Evolutionary conservation across 768 basidiomycete genomes (phyloP).

Genomic region (Leucosporidium scottii): DNA sequence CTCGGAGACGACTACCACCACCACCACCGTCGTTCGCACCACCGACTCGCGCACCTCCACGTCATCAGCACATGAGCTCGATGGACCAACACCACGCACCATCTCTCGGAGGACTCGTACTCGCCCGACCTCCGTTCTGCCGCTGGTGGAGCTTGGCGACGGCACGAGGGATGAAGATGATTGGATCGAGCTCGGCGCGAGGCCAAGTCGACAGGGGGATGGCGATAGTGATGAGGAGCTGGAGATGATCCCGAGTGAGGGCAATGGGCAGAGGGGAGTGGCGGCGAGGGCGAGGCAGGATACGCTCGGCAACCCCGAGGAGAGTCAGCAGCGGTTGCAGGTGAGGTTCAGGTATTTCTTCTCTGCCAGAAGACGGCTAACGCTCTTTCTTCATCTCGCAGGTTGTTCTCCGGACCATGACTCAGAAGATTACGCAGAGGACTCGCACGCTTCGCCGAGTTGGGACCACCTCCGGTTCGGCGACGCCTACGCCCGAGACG

Average conservation of each 20-base stretch:
- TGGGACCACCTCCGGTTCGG: neutral
- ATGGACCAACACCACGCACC: constrained; percentile 12
- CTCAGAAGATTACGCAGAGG: constrained; percentile 39
- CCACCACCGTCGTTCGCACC: constrained; percentile 10
- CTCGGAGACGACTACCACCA: constrained; percentile 35
- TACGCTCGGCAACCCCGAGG: constrained; percentile 37
- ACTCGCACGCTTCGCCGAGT: constrained; percentile 37
- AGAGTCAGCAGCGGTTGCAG: constrained; percentile 36
- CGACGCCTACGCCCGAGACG: neutral
- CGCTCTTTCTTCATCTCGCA: neutral
- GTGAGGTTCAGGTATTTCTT: constrained; percentile 18
- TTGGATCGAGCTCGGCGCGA: constrained; percentile 40
- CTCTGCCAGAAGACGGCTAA: too few species aligned
- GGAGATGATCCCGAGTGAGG: constrained; percentile 12
- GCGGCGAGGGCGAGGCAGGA: constrained; percentile 23
- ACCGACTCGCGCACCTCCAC: neutral
- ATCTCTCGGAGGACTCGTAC: neutral
- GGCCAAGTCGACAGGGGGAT: neutral
- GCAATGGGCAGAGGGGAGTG: constrained; percentile 27
- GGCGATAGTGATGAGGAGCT: neutral
- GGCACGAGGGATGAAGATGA: constrained; percentile 33
- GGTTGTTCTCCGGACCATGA: constrained; percentile 41
- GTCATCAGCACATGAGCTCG: neutral
- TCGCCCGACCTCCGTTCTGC: neutral
- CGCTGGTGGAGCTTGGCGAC: neutral